Percentiles rank a stretch among this genome's conserved stretches.
phyloP scores from a whole-genome alignment of 257 asterid genomes.

The Ehretia macrophylla region DNA sequence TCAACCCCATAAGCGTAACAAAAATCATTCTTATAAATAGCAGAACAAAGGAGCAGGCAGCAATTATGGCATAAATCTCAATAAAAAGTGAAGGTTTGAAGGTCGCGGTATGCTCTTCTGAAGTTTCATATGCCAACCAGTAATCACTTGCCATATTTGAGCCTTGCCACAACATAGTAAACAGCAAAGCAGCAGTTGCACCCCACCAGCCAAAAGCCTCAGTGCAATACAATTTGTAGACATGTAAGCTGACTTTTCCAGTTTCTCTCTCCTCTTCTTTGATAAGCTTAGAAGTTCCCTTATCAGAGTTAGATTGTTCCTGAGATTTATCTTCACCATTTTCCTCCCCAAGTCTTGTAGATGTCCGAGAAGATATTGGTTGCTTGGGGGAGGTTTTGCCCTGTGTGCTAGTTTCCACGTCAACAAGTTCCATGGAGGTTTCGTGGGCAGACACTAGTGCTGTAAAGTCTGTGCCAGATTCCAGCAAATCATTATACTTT shows the following conservation, averaged over 20 bases:
- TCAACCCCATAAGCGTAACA: slow-evolving; percentile 70
- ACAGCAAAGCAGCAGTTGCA: slow-evolving; percentile 36
- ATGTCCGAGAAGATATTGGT: slow-evolving; percentile 31
- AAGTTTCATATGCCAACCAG: slow-evolving; percentile 89
- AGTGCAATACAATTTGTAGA: slow-evolving; percentile 74
- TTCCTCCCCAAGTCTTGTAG: slow-evolving; percentile 44
- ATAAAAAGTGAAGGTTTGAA: slow-evolving; percentile 71
- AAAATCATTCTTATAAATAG: slow-evolving; percentile 45
- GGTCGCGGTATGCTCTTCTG: slow-evolving; percentile 45
- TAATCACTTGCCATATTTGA: slow-evolving; percentile 70
- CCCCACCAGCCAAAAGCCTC: slow-evolving; percentile 91
- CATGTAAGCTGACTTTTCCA: slow-evolving; percentile 69
- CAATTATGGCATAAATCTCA: slow-evolving; percentile 51
- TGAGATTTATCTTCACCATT: slow-evolving; percentile 43
- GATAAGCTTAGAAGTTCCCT: slow-evolving; percentile 66
- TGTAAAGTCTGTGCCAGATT: slow-evolving; percentile 65
- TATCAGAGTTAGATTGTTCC: slow-evolving; percentile 26
- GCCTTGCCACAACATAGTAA: slow-evolving; percentile 73
- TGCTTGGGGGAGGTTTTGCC: slow-evolving; percentile 22
- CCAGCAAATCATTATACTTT: slow-evolving; percentile 54
- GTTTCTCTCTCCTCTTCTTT: slow-evolving; percentile 88
- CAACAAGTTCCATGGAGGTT: slow-evolving; percentile 89
- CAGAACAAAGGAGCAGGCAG: slow-evolving; percentile 37
- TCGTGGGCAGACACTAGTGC: slow-evolving; percentile 86
- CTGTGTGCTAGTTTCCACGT: slow-evolving; percentile 51